Percentiles rank a stretch among this genome's conserved stretches.
Evolutionary conservation across 257 asterid species (phyloP).

Genomic region (Nicotiana otophora): DNA sequence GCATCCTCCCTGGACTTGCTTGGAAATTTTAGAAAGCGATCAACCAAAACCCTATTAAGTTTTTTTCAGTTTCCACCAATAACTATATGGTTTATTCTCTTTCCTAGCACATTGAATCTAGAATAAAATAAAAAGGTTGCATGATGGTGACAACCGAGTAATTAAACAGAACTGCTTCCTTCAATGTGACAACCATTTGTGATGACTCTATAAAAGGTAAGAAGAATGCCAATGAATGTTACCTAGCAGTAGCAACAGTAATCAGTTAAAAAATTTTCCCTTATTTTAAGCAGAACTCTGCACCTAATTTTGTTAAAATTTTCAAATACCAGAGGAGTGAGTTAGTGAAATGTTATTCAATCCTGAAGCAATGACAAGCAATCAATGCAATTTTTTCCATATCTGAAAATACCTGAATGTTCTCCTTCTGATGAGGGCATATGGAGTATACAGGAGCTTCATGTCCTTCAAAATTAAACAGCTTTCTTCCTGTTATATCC

Average conservation of each 20-base stretch:
- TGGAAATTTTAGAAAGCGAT: background rate
- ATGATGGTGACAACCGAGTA: background rate
- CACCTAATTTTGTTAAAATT: background rate
- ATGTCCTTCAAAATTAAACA: slow-evolving; percentile 93
- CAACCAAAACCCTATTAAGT: background rate
- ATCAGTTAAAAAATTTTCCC: background rate
- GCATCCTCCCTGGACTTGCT: background rate
- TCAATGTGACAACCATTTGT: background rate
- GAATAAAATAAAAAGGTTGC: background rate
- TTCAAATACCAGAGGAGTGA: background rate
- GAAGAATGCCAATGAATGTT: background rate
- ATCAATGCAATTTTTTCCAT: slow-evolving; percentile 2
- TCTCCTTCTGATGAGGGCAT: slow-evolving; percentile 96
- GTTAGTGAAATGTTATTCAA: background rate
- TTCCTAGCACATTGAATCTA: background rate
- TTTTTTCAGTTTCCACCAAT: background rate
- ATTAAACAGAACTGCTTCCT: background rate
- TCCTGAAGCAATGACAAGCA: background rate
- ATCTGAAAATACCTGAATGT: slow-evolving; percentile 62
- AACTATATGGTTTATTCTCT: background rate
- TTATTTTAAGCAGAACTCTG: background rate
- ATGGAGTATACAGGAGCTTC: slow-evolving; percentile 96
- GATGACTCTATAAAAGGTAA: background rate
- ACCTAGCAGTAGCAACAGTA: background rate
- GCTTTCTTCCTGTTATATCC: slow-evolving; percentile 85